phyloP scores from a whole-genome alignment of 306 rosid species.

The Sophora flavescens region DNA sequence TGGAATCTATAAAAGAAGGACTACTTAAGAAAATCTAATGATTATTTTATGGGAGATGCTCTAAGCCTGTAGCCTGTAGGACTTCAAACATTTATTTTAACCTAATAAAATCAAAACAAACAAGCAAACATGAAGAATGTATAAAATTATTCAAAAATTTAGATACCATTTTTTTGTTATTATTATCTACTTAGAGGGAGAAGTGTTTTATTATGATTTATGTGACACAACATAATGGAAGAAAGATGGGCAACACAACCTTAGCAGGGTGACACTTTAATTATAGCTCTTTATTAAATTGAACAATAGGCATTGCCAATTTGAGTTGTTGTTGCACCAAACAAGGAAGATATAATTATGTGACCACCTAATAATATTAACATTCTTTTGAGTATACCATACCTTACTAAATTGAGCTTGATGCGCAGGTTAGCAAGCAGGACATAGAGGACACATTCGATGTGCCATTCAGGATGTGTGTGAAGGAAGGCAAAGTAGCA shows the following conservation, averaged over 20 bases:
- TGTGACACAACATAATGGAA: background rate
- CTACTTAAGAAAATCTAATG: too few relatives aligned
- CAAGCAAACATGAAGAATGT: too few relatives aligned
- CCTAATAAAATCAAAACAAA: too few relatives aligned
- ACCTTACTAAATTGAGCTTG: background rate
- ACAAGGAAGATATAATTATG: background rate
- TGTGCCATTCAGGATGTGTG: constrained; percentile 92
- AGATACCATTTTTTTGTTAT: background rate
- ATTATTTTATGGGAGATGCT: too few relatives aligned
- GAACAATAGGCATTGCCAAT: background rate
- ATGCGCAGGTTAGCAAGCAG: constrained; percentile 82
- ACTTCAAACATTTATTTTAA: background rate
- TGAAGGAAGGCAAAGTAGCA: constrained; percentile 86
- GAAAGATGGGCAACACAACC: background rate
- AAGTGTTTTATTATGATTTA: background rate
- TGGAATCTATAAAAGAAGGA: too few relatives aligned
- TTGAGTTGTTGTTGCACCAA: background rate
- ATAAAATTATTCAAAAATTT: too few relatives aligned
- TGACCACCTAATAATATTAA: background rate
- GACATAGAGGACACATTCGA: constrained; percentile 89
- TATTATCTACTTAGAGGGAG: background rate
- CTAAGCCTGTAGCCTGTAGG: too few relatives aligned
- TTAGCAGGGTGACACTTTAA: background rate
- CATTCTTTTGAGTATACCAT: background rate
- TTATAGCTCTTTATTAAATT: background rate